phyloP scores from a whole-genome alignment of 78 protist species.

The Anaeramoeba ignava region DNA sequence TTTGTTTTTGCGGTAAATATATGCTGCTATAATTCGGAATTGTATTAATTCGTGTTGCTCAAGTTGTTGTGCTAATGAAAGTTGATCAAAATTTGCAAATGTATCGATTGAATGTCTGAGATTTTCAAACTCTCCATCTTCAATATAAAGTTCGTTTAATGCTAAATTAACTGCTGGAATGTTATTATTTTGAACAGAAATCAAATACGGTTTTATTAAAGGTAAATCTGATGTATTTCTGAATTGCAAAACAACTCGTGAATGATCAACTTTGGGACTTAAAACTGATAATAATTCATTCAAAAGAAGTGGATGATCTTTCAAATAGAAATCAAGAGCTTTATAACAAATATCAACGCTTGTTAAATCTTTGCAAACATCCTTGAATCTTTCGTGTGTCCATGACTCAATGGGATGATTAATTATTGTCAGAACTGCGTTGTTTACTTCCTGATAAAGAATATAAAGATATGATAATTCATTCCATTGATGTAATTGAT shows the following conservation, averaged over 20 bases:
- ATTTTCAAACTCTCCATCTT: conserved; percentile 88
- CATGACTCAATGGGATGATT: conserved; percentile 85
- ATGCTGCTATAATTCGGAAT: conserved; percentile 82
- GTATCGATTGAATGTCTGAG: conserved; percentile 68
- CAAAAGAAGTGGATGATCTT: conserved; percentile 55
- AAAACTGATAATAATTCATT: conserved; percentile 69
- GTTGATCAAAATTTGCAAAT: conserved; percentile 59
- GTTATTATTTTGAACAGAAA: conserved; percentile 21
- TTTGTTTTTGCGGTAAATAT: conserved; percentile 56
- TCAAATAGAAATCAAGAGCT: conserved; percentile 23
- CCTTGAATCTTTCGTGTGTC: conserved; percentile 83
- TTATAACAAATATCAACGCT: conserved; percentile 81
- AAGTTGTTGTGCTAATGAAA: conserved; percentile 62
- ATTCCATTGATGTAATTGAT: conserved; percentile 62
- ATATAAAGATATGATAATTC: conserved; percentile 85
- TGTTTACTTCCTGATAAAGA: conserved; percentile 88
- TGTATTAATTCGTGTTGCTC: conserved; percentile 87
- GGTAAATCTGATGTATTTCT: conserved; percentile 33
- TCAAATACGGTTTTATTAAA: conserved; percentile 64
- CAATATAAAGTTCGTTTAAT: conserved; percentile 74
- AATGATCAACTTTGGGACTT: conserved; percentile 62
- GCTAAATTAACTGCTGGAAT: conserved; percentile 75
- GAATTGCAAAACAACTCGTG: conserved; percentile 48
- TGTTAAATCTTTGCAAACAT: conserved; percentile 64
- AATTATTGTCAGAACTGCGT: conserved; percentile 84